A percentile compares a stretch with the other conserved stretches of the same genome.
Conservation (phyloP, 2,329 filamentous ascomycete genomes). For the Aschersonia sp. region DNA sequence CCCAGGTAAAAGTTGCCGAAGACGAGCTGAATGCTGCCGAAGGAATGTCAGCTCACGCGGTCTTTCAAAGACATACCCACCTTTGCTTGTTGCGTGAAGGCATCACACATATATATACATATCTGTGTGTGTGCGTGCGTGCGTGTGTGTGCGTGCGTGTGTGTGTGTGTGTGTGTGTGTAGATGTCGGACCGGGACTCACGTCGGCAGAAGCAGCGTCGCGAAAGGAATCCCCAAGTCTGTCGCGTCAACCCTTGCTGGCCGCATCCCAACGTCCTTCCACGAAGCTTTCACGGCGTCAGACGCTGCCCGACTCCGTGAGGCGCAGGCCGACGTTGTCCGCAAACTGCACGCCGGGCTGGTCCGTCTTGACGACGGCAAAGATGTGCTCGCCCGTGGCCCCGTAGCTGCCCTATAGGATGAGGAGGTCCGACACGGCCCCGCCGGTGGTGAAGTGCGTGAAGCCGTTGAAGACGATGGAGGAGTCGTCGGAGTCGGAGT, state of each 20-base stretch:
- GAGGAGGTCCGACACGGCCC: conserved; percentile 50
- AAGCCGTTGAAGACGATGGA: conserved; percentile 41
- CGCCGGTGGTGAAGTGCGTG: conserved; percentile 56
- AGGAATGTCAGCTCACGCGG: background rate
- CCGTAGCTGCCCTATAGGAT: conserved; percentile 49
- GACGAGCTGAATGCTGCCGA: conserved; percentile 41
- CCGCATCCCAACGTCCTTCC: conserved; percentile 46
- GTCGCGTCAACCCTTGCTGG: conserved; percentile 32
- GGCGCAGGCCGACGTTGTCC: conserved; percentile 45
- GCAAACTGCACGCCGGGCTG: conserved; percentile 42
- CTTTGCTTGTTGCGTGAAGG: too few species aligned
- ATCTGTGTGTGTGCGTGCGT: too few species aligned
- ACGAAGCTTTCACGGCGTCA: conserved; percentile 40
- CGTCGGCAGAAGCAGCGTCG: conserved; percentile 44
- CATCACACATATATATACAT: too few species aligned
- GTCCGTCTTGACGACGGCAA: conserved; percentile 41
- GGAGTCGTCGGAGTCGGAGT: background rate
- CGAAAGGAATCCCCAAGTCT: conserved; percentile 37
- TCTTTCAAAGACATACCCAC: too few species aligned
- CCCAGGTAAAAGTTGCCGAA: conserved; percentile 53
- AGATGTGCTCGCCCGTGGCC: conserved; percentile 45
- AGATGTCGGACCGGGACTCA: conserved; percentile 10
- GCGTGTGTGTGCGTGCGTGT: too few species aligned
- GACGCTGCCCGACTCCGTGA: conserved; percentile 50
- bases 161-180: background rate